Percentiles rank a stretch among this genome's conserved stretches.
These are phyloP conservation scores for Ambrosia artemisiifolia DNA, from an alignment of 129 eudicot genomes.

Conservation along the genomic window DNA sequence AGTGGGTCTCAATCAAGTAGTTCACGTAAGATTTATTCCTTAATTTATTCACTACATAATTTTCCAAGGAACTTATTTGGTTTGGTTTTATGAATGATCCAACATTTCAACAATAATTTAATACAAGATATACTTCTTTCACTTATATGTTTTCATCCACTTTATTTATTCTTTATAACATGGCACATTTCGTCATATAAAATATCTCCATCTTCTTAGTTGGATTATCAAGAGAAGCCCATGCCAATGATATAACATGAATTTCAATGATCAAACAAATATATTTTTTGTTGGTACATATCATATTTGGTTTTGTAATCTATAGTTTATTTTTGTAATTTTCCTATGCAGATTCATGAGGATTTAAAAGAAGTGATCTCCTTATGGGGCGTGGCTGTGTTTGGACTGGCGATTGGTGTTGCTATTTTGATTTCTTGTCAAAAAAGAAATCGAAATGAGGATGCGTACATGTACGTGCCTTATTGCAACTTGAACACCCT, in stretches of 20 bases:
- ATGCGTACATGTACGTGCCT: constrained; percentile 30
- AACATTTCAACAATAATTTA: too few relatives aligned
- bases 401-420: constrained; percentile 36
- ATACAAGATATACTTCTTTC: too few relatives aligned
- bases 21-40: constrained; percentile 39
- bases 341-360: constrained; percentile 26
- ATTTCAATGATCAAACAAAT: background rate
- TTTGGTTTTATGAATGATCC: background rate
- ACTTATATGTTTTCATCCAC: too few relatives aligned
- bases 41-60: too few relatives aligned
- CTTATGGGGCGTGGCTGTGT: constrained; percentile 32
- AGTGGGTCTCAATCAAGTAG: constrained; percentile 12
- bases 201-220: too few relatives aligned
- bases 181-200: too few relatives aligned
- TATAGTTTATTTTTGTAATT: background rate
- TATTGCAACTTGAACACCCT: constrained; percentile 21
- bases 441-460: constrained; percentile 15
- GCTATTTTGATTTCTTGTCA: constrained; percentile 26
- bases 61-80: background rate
- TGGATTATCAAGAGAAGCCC: too few relatives aligned
- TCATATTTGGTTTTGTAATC: background rate
- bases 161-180: too few relatives aligned
- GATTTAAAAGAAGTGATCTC: constrained; percentile 5
- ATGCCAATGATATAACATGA: too few relatives aligned
- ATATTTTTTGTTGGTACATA: background rate